Evolutionary conservation across 2,329 filamentous ascomycete genomes (phyloP).

Genomic region (Fusarium duplospermum): DNA sequence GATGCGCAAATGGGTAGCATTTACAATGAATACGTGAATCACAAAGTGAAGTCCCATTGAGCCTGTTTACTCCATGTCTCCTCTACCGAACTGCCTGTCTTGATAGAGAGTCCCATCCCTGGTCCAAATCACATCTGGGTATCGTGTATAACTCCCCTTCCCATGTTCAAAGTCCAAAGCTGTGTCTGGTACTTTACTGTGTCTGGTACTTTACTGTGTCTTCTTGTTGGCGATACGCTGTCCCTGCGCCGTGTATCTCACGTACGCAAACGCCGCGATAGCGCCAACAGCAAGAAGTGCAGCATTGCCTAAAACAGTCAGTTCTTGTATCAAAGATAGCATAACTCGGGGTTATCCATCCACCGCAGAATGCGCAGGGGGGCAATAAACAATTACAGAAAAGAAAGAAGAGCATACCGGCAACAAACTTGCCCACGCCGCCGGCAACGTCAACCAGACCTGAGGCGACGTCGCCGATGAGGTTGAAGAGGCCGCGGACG

Average conservation of each 20-base stretch:
- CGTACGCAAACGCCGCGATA: conserved; percentile 48
- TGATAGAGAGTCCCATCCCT: background rate
- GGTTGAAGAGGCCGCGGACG: conserved; percentile 51
- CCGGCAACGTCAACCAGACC: conserved; percentile 53
- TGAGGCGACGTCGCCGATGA: conserved; percentile 50
- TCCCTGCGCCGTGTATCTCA: conserved; percentile 50
- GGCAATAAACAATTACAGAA: background rate
- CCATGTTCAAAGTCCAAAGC: background rate
- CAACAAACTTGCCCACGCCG: conserved; percentile 54
- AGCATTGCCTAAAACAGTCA: conserved; percentile 49
- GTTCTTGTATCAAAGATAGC: background rate
- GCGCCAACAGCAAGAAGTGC: conserved; percentile 49
- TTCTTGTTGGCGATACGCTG: conserved; percentile 47
- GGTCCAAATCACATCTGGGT: conserved; percentile 13
- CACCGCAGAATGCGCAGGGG: background rate
- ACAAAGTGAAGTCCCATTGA: background rate
- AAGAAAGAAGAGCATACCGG: conserved; percentile 45
- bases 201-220: conserved; percentile 47
- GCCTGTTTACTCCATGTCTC: background rate
- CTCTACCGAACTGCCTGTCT: no score
- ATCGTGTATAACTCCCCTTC: conserved; percentile 21
- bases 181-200: conserved; percentile 31
- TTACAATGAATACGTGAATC: background rate
- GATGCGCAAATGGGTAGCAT: background rate
- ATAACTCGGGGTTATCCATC: background rate